Evolutionary conservation across 257 asterid genomes (phyloP).

Genomic region (Solanum gandarillasii): DNA sequence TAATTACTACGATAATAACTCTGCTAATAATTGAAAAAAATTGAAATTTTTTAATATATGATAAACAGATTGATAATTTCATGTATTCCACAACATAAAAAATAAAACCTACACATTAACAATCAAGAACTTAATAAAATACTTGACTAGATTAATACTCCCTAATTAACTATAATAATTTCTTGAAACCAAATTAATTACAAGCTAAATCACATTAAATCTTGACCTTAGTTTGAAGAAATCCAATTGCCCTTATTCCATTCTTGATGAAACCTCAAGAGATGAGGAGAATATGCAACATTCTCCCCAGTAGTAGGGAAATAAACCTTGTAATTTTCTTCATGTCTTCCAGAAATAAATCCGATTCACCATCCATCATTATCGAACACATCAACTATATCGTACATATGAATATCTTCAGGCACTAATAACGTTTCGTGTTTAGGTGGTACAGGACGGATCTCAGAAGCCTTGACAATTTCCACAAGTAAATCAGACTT

Average conservation of each 20-base stretch:
- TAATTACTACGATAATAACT: background rate
- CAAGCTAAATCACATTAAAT: background rate
- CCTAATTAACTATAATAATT: background rate
- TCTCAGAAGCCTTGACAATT: background rate
- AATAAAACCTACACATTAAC: background rate
- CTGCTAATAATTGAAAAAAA: background rate
- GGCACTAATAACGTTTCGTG: background rate
- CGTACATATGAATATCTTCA: background rate
- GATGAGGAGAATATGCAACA: background rate
- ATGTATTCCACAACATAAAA: background rate
- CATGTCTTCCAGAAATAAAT: background rate
- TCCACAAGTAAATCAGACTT: background rate
- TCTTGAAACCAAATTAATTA: too few species aligned
- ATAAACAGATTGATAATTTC: background rate
- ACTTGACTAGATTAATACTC: background rate
- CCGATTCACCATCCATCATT: background rate
- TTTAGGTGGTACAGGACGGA: background rate
- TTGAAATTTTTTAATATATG: background rate
- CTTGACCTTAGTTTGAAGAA: background rate
- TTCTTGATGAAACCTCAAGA: conserved; percentile 9
- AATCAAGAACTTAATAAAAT: background rate
- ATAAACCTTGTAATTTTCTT: background rate
- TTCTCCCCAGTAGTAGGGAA: conserved; percentile 5
- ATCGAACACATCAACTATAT: background rate
- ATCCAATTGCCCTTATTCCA: conserved; percentile 5